phyloP scores from a whole-genome alignment of 768 basidiomycete species.

The Mycena latifolia region DNA sequence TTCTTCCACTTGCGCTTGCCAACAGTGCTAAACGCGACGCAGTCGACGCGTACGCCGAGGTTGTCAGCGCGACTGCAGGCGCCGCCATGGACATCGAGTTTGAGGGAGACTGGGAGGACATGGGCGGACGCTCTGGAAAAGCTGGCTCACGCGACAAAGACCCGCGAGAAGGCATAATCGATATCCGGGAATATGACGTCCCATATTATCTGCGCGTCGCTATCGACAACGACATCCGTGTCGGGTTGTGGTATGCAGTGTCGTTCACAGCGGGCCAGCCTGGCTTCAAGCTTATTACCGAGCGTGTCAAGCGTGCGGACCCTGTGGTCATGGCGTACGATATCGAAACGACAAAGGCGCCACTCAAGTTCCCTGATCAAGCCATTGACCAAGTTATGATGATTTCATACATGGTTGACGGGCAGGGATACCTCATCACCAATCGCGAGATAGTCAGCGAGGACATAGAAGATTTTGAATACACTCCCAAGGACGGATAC shows the following conservation, averaged over 20 bases:
- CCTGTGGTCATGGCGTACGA: conserved; percentile 99
- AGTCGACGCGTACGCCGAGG: conserved; percentile 97
- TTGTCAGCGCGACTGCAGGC: conserved; percentile 83
- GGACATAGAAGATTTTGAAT: conserved; percentile 98
- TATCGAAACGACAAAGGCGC: conserved; percentile 99
- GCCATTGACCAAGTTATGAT: conserved; percentile 99
- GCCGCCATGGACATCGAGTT: conserved; percentile 77
- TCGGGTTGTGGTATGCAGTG: conserved; percentile 97
- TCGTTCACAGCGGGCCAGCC: conserved; percentile 88
- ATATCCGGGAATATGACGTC: conserved; percentile 96
- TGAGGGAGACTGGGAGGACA: conserved; percentile 71
- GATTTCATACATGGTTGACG: conserved; percentile 99
- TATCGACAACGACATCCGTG: conserved; percentile 97
- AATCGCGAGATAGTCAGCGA: conserved; percentile 98
- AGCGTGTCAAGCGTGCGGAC: conserved; percentile 97
- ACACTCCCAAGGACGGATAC: conserved; percentile 97
- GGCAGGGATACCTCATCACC: conserved; percentile 96
- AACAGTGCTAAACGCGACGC: conserved; percentile 95
- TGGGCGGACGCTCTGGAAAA: conserved; percentile 50
- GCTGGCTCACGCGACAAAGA: conserved; percentile 69
- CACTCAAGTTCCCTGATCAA: conserved; percentile 98
- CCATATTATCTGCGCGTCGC: conserved; percentile 99
- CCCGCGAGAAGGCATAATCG: conserved; percentile 93
- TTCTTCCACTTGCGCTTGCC: conserved; percentile 89
- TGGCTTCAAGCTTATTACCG: conserved; percentile 73